These are phyloP conservation scores for Mycena citricolor DNA, from an alignment of 1,284 basidiomycete genomes.

Conservation along the genomic window DNA sequence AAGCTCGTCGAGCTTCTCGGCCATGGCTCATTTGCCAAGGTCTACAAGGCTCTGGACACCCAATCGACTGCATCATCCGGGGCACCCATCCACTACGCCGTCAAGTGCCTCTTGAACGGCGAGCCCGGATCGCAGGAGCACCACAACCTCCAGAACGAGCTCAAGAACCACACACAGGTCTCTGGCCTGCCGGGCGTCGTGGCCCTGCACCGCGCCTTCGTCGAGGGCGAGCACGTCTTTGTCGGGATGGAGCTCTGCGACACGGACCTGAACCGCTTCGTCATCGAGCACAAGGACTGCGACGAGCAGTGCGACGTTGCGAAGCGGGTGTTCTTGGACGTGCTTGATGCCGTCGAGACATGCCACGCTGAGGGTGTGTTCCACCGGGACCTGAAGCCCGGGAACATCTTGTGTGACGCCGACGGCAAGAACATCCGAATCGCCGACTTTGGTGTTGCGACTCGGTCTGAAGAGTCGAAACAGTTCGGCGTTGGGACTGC, in stretches of 20 bases:
- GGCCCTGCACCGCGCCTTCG: conserved; percentile 70
- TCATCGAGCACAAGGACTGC: conserved; percentile 41
- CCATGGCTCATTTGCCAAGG: conserved; percentile 41
- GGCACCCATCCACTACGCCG: conserved; percentile 53
- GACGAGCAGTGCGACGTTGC: conserved; percentile 54
- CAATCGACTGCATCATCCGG: conserved; percentile 31
- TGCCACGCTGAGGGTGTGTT: conserved; percentile 71
- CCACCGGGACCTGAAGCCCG: conserved; percentile 88
- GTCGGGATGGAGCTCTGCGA: conserved; percentile 60
- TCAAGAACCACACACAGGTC: conserved; percentile 69
- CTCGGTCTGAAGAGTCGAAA: conserved; percentile 56
- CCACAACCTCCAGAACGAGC: conserved; percentile 38
- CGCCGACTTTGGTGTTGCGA: conserved; percentile 86
- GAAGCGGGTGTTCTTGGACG: conserved; percentile 65
- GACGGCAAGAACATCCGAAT: conserved; percentile 62
- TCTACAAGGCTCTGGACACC: conserved; percentile 69
- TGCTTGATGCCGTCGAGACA: conserved; percentile 77
- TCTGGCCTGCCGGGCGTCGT: conserved; percentile 73
- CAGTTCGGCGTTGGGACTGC: conserved; percentile 81
- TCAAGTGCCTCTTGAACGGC: conserved; percentile 57
- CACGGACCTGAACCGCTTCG: conserved; percentile 47
- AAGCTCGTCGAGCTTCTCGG: conserved; percentile 68
- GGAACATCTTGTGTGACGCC: conserved; percentile 73
- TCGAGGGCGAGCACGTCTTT: conserved; percentile 37
- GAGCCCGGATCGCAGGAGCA: conserved; percentile 34